Base-by-base conservation (phyloP, 148 eudicot genomes). In the Gaultheria prostrata region DNA sequence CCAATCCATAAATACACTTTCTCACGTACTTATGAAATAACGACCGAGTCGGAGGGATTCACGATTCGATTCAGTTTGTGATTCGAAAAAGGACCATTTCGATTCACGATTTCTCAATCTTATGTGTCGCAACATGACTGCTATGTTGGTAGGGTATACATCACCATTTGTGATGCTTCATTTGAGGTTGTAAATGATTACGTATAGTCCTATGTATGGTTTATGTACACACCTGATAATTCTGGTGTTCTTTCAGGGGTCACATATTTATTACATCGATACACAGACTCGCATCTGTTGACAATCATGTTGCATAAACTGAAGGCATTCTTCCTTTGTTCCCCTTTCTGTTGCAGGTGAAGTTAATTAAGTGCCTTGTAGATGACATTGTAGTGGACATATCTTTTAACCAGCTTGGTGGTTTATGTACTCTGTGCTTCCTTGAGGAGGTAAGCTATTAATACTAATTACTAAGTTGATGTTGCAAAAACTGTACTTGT, bases 341-440 rank as follows among this genome's bases (percentile, higher is more conserved):
- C 87, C 90, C 92, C 82, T 94, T 91, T 49, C 89, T 90, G 80
- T 46, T 89, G 78, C 87, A 93, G 96, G 96, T 93, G 56, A 93
- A 93, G 91, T 78, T 93, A 79, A 89, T 93, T 49, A 93, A 93
- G 85, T 93, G 96, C 79, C 93, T 93, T 76, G 96, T 92, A 80
- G 93, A 90, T 50, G 91, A 92, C 79, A 91, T 92, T 85, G 93
- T 93, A 77, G 95, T 93, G 54, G 97, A 93, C 89, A 92, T 93
- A 86, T 93, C 97, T 32, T 93, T 93, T 87, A 88, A 92, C 82
- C 97, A 93, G 86, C 86, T 93, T 85, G 97, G 97, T 81, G 97
- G 97, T 61, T 80, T 93, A 77, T 93, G 97, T 85, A 93, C 97
- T 83, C 93, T 92, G 79, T 93, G 97, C 81, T 93, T 93, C 85